Percentiles rank a stretch among this genome's conserved stretches.
Evolutionary conservation across 139 green algal genomes (phyloP).

Genomic region (Microglena sp.): DNA sequence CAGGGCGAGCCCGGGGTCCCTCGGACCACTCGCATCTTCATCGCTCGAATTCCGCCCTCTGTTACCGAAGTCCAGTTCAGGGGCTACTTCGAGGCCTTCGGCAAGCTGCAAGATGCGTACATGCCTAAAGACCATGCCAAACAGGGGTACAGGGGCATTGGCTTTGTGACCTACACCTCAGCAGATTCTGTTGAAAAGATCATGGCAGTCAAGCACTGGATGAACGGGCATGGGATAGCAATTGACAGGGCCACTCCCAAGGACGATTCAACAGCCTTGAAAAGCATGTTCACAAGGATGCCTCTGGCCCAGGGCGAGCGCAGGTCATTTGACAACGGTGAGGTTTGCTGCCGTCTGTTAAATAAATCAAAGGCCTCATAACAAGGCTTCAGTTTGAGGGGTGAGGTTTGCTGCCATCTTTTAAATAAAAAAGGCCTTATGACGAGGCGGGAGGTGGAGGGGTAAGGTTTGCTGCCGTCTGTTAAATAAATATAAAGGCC

Average conservation of each 20-base stretch:
- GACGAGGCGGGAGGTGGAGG: too few relatives aligned
- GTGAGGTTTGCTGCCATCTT: too few relatives aligned
- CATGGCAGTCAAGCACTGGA: constrained; percentile 56
- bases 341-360: too few relatives aligned
- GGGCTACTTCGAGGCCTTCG: constrained; percentile 76
- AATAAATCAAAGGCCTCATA: too few relatives aligned
- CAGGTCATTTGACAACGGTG: constrained; percentile 51
- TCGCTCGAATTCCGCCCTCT: constrained; percentile 67
- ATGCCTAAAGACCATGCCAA: constrained; percentile 78
- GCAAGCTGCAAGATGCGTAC: constrained; percentile 76
- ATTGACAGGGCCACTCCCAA: constrained; percentile 84
- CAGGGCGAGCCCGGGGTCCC: constrained; percentile 30
- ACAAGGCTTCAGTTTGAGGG: too few relatives aligned
- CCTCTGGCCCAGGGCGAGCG: too few relatives aligned
- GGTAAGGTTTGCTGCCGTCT: too few relatives aligned
- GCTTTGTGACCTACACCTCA: constrained; percentile 76
- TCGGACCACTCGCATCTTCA: constrained; percentile 75
- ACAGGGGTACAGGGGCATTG: constrained; percentile 69
- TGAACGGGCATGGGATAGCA: constrained; percentile 75
- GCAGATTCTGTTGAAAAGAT: constrained; percentile 58
- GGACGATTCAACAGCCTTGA: too few relatives aligned
- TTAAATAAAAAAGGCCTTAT: too few relatives aligned
- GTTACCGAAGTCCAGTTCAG: constrained; percentile 70
- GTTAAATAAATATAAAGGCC: too few relatives aligned
- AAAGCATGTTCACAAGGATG: too few relatives aligned